Evolutionary conservation across 2,329 filamentous ascomycete genomes (phyloP).

Genomic region (Cytospora piceae): DNA sequence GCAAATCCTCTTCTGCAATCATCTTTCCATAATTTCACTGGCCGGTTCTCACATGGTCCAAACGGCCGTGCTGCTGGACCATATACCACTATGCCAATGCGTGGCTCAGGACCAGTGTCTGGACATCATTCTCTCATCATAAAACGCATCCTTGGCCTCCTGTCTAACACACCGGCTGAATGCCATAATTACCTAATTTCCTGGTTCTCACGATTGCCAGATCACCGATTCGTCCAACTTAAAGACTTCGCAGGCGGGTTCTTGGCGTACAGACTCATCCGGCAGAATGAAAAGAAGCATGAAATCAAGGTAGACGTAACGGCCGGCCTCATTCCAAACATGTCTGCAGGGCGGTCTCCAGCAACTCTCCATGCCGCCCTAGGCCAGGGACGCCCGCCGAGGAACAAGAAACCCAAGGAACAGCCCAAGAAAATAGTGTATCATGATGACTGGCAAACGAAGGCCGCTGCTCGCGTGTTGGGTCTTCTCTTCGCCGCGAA

Average conservation of each 20-base stretch:
- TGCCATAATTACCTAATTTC: constrained; percentile 77
- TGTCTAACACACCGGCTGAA: constrained; percentile 74
- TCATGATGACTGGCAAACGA: constrained; percentile 87
- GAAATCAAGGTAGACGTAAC: constrained; percentile 63
- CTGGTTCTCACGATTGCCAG: constrained; percentile 76
- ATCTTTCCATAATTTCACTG: constrained; percentile 45
- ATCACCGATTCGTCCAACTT: constrained; percentile 68
- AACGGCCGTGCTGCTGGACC: constrained; percentile 28
- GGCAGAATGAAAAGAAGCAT: constrained; percentile 70
- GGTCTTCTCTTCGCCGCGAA: constrained; percentile 83
- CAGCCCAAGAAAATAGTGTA: constrained; percentile 65
- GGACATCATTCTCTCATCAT: constrained; percentile 81
- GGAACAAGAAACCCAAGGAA: constrained; percentile 58
- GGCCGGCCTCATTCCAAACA: constrained; percentile 72
- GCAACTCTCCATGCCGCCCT: constrained; percentile 81
- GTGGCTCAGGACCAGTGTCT: constrained; percentile 49
- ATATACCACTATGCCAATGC: constrained; percentile 27
- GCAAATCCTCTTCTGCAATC: constrained; percentile 75
- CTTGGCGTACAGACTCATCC: constrained; percentile 76
- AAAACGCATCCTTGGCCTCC: constrained; percentile 79
- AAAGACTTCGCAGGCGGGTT: constrained; percentile 81
- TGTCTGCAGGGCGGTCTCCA: constrained; percentile 67
- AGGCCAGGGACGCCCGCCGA: constrained; percentile 49
- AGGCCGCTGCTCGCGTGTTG: constrained; percentile 78
- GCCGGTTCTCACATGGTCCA: constrained; percentile 43